These are phyloP conservation scores for Aspergillus incahuasiensis DNA, from an alignment of 495 filamentous ascomycete species.

Conservation along the genomic window DNA sequence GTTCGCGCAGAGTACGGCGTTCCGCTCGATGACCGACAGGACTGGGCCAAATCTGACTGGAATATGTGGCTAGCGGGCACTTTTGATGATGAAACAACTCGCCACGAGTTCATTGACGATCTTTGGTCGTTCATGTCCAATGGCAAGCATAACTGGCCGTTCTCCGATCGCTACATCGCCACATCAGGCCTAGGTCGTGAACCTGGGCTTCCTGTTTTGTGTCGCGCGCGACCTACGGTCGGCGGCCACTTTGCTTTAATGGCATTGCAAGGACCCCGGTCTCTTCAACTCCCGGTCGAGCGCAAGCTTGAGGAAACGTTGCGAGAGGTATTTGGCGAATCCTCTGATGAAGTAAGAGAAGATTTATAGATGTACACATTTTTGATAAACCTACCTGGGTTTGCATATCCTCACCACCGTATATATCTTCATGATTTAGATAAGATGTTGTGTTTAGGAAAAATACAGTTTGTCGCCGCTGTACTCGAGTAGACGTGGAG, in stretches of 20 bases:
- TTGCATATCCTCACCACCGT: background rate
- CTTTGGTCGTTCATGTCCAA: constrained; percentile 46
- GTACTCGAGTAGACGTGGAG: too few relatives aligned
- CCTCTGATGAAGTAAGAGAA: constrained; percentile 12
- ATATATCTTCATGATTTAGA: background rate
- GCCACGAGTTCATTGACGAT: constrained; percentile 36
- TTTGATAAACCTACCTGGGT: background rate
- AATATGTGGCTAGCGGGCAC: constrained; percentile 44
- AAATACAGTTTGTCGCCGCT: background rate
- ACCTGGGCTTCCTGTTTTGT: constrained; percentile 34
- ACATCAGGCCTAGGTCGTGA: constrained; percentile 34
- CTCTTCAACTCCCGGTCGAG: constrained; percentile 22
- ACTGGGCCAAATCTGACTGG: constrained; percentile 50
- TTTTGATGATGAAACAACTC: constrained; percentile 25
- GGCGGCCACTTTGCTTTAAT: constrained; percentile 53
- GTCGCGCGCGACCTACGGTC: constrained; percentile 51
- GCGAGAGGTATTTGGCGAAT: background rate
- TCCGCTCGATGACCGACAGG: constrained; percentile 37
- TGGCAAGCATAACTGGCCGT: constrained; percentile 45
- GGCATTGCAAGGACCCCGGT: constrained; percentile 34
- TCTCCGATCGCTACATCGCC: constrained; percentile 43
- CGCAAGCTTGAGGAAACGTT: background rate
- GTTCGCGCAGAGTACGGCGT: constrained; percentile 42
- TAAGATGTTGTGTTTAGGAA: background rate
- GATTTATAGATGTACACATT: constrained; percentile 10